These are phyloP conservation scores for Daldinia concentrica DNA, from an alignment of 495 filamentous ascomycete species.

Conservation along the genomic window DNA sequence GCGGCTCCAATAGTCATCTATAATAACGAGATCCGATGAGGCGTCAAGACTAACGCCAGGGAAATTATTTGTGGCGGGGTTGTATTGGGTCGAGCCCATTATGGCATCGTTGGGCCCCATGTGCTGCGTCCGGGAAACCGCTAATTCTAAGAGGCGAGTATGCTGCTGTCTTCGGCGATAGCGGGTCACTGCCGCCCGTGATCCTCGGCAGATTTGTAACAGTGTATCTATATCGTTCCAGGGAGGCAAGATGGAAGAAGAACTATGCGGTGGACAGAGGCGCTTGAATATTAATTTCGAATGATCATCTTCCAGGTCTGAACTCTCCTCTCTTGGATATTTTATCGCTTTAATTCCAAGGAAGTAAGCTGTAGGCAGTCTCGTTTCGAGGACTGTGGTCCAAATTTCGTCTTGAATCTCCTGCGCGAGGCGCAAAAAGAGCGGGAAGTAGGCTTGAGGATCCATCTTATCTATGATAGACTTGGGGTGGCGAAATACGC, in stretches of 20 bases:
- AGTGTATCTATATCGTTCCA: background rate
- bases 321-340: background rate
- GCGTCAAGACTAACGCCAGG: background rate
- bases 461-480: background rate
- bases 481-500: background rate
- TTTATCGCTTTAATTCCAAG: background rate
- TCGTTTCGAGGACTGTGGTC: background rate
- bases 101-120: background rate
- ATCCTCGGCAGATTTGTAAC: background rate
- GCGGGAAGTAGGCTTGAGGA: background rate
- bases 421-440: background rate
- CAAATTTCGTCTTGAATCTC: background rate
- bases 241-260: background rate
- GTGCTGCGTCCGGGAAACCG: background rate
- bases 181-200: background rate
- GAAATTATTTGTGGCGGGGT: background rate
- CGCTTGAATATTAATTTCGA: background rate
- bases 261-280: background rate
- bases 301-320: background rate
- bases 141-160: background rate
- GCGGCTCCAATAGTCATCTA: background rate
- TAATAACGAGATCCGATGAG: background rate
- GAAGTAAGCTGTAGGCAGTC: background rate
- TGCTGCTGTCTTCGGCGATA: background rate
- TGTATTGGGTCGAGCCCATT: background rate